Evolutionary conservation across 2,329 filamentous ascomycete species (phyloP).

Genomic region (Sporothrix curviconia): DNA sequence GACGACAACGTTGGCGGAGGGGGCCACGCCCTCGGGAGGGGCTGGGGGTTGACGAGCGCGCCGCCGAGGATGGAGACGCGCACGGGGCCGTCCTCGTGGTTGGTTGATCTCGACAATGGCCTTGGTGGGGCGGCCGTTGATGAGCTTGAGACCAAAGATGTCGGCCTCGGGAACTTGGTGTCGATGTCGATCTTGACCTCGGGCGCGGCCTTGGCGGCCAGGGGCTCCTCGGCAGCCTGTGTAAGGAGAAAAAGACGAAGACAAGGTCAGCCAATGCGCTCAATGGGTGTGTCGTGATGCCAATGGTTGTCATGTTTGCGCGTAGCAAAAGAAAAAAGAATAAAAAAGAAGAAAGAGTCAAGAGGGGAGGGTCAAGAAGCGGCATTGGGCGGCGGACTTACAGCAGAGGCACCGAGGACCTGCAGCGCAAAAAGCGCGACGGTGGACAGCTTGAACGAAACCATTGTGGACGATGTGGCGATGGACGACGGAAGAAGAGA

Average conservation of each 20-base stretch:
- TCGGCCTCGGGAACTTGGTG: slow-evolving; percentile 63
- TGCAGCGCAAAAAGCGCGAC: slow-evolving; percentile 66
- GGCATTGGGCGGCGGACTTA: no score
- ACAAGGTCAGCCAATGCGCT: neutral
- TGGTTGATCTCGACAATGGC: slow-evolving; percentile 75
- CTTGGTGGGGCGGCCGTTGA: slow-evolving; percentile 84
- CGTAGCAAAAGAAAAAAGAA: no score
- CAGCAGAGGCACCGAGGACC: slow-evolving; percentile 58
- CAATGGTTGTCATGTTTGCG: neutral
- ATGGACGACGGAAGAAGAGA: neutral
- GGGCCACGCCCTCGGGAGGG: slow-evolving; percentile 42
- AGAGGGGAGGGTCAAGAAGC: no score
- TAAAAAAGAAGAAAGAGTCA: no score
- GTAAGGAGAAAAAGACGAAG: neutral
- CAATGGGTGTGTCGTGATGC: neutral
- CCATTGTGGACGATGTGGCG: slow-evolving; percentile 48
- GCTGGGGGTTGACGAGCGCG: slow-evolving; percentile 55
- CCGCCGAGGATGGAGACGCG: slow-evolving; percentile 71
- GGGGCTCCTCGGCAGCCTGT: slow-evolving; percentile 18
- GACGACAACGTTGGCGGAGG: slow-evolving; percentile 57
- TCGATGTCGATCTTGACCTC: slow-evolving; percentile 59
- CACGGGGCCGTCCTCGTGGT: slow-evolving; percentile 72
- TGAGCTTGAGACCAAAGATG: slow-evolving; percentile 89
- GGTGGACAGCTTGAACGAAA: slow-evolving; percentile 64
- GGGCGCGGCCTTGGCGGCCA: slow-evolving; percentile 23